These are phyloP conservation scores for Colletotrichum phormii DNA, from an alignment of 2,329 filamentous ascomycete species.

Conservation along the genomic window DNA sequence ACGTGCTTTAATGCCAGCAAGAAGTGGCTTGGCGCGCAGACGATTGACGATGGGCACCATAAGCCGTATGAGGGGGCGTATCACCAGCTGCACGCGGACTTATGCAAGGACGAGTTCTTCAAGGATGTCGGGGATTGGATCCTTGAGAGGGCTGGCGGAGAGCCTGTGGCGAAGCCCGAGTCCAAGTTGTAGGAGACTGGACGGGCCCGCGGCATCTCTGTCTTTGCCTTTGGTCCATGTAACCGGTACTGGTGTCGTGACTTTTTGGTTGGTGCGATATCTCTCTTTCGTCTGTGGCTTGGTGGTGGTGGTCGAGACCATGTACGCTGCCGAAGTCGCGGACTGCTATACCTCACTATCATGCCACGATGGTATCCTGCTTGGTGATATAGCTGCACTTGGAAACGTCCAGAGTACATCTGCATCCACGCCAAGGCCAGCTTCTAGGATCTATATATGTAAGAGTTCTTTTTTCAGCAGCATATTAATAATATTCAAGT, in stretches of 20 bases:
- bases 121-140: conserved; percentile 77
- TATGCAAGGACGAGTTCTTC: conserved; percentile 63
- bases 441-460: neutral
- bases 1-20: conserved; percentile 75
- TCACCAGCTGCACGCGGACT: conserved; percentile 78
- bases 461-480: neutral
- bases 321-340: no score
- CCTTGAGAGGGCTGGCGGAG: conserved; percentile 51
- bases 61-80: conserved; percentile 81
- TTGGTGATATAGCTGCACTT: neutral
- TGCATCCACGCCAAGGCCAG: neutral
- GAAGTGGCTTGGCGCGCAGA: conserved; percentile 69
- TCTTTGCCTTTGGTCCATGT: neutral
- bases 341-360: no score
- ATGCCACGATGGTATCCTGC: no score
- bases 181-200: conserved; percentile 51
- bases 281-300: neutral
- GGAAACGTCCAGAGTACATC: neutral
- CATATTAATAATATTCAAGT: no score
- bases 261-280: neutral
- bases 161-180: conserved; percentile 40
- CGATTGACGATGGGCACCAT: conserved; percentile 76
- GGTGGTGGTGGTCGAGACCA: no score
- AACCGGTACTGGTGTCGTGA: neutral
- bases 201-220: neutral